phyloP scores from a whole-genome alignment of 495 filamentous ascomycete genomes.

The Talaromyces liani region DNA sequence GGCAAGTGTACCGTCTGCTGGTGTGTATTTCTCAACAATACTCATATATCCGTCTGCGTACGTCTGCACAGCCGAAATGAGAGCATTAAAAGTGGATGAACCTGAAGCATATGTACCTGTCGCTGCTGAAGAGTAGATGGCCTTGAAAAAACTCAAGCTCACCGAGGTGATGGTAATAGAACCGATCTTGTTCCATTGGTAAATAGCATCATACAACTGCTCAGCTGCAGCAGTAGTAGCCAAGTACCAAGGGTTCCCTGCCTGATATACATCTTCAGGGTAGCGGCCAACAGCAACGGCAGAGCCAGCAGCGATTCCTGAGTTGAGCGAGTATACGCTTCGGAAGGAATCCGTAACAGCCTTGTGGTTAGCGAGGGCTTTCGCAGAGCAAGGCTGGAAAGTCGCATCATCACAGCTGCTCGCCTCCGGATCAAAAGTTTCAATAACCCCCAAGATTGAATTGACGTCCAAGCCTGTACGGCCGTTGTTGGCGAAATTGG shows the following conservation, averaged over 20 bases:
- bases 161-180: constrained; percentile 44
- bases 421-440: constrained; percentile 48
- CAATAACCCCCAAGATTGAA: constrained; percentile 48
- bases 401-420: constrained; percentile 34
- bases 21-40: constrained; percentile 38
- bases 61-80: constrained; percentile 41
- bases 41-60: constrained; percentile 54
- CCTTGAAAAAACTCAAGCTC: constrained; percentile 52
- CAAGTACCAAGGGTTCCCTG: constrained; percentile 57
- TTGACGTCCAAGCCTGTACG: constrained; percentile 52
- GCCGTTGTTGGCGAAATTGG: constrained; percentile 41
- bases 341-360: constrained; percentile 42
- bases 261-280: constrained; percentile 56
- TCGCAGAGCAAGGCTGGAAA: constrained; percentile 41
- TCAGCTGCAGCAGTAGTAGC: constrained; percentile 53
- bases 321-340: constrained; percentile 32
- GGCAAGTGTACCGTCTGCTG: constrained; percentile 39
- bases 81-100: constrained; percentile 34
- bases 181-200: constrained; percentile 47
- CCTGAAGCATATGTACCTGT: constrained; percentile 42
- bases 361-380: constrained; percentile 43
- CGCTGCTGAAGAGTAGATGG: constrained; percentile 37
- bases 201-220: constrained; percentile 52
- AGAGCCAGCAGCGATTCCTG: constrained; percentile 16
- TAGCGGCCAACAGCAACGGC: constrained; percentile 57